phyloP scores from a whole-genome alignment of 169 alveolate genomes.

The Plasmodium blacklocki region DNA sequence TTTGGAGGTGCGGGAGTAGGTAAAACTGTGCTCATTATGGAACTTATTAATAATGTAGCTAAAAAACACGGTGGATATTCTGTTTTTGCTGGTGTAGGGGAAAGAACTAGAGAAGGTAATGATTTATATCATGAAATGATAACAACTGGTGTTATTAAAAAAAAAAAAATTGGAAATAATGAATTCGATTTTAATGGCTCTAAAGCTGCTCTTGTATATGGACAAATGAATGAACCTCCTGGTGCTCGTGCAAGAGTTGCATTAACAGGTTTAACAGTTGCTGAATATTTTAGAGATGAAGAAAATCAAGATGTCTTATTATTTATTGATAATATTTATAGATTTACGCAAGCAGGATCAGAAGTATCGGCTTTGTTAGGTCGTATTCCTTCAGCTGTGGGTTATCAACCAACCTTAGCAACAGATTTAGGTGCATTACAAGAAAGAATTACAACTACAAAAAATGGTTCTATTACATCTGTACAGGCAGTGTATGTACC shows the following conservation, averaged over 20 bases:
- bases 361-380: constrained; percentile 98
- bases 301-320: constrained; percentile 96
- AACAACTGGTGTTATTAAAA: constrained; percentile 90
- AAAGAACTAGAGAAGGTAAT: constrained; percentile 98
- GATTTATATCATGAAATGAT: constrained; percentile 98
- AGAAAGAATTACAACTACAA: constrained; percentile 98
- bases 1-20: constrained; percentile 99
- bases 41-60: constrained; percentile 97
- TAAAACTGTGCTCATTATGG: constrained; percentile 98
- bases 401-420: constrained; percentile 98
- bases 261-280: constrained; percentile 97
- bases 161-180: constrained; percentile 82
- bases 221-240: constrained; percentile 99
- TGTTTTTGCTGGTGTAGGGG: constrained; percentile 99
- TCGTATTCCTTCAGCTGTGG: constrained; percentile 98
- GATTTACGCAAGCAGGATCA: constrained; percentile 97
- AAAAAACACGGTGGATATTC: constrained; percentile 98
- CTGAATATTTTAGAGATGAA: constrained; percentile 99
- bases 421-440: constrained; percentile 97
- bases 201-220: constrained; percentile 98
- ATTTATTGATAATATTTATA: constrained; percentile 97
- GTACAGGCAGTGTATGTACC: constrained; percentile 99
- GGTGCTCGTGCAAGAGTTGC: constrained; percentile 99
- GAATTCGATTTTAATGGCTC: constrained; percentile 91
- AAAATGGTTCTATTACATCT: constrained; percentile 98